These are phyloP conservation scores for Linnemannia elongata DNA, from an alignment of 192 early-diverging fungal genomes.

Conservation along the genomic window DNA sequence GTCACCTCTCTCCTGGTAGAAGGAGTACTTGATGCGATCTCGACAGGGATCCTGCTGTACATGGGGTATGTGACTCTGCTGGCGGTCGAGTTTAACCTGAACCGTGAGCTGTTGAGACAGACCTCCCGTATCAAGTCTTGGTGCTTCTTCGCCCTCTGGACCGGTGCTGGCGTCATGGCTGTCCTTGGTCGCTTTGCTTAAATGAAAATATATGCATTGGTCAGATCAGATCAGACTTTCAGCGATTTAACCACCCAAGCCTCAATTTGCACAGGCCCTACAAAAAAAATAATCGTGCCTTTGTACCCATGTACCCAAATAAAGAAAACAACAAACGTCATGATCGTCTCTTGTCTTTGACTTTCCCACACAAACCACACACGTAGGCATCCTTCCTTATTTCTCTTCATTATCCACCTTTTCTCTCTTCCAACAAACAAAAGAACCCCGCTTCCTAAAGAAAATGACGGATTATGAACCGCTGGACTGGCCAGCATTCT, in stretches of 20 bases:
- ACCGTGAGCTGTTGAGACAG: constrained; percentile 50
- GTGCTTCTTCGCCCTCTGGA: constrained; percentile 75
- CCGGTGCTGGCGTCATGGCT: constrained; percentile 80
- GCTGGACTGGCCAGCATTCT: constrained; percentile 21
- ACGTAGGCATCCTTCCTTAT: too few relatives aligned
- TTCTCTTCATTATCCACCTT: neutral
- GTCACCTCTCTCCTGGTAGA: constrained; percentile 66
- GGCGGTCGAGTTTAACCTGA: constrained; percentile 76
- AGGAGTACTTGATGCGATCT: constrained; percentile 82
- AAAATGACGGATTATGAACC: constrained; percentile 7
- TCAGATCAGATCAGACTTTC: neutral
- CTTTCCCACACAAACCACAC: neutral
- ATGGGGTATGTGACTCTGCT: constrained; percentile 81
- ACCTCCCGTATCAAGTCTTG: constrained; percentile 54
- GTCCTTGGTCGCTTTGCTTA: constrained; percentile 69
- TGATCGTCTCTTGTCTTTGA: too few relatives aligned
- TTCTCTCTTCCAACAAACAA: neutral
- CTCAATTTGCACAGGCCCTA: constrained; percentile 1
- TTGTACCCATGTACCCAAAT: neutral
- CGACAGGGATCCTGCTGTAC: constrained; percentile 86
- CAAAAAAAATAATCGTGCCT: too few relatives aligned
- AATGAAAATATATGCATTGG: neutral
- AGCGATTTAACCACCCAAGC: neutral
- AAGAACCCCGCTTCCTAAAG: neutral
- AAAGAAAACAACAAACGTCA: constrained; percentile 1